Evolutionary conservation across 805 yeast species (phyloP), one percentile per base, ranked within the genome.

Genomic region (Wickerhamomyces silvicola): DNA sequence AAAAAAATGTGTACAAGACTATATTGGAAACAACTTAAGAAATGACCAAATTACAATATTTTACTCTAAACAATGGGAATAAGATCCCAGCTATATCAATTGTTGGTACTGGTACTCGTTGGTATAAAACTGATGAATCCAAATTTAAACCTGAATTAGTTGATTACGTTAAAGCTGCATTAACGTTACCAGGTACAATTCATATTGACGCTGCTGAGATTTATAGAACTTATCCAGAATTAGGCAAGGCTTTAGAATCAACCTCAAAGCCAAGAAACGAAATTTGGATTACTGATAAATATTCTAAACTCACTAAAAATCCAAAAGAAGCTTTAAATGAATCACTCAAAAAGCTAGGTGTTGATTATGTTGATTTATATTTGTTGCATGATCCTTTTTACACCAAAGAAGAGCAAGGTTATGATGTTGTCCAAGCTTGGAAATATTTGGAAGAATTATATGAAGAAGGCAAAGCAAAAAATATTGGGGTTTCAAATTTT

Each of bases 401-500:
- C 22, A 39, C 39, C n/a, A 41, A 39, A 15, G 58, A 59, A 31
- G 57, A 52, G 11, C 60, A 61, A 27, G 68, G 65, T 0, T 60
- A 57, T 33, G 55, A 58, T 28, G 38, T 70, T 24, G 62, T 54
- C 26, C 65, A 71, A 41, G 81, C 72, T 12, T 75, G 80, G 80
- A 56, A 61, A 26, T 53, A 61, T 15, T 39, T 71, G 57, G 78
- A 75, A 45, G 52, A 60, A 33, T 45, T 72, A 15, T 61, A 64
- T 40, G 66, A 66, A 24, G 46, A 66, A 12, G 83, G 83, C 6
- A 64, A 64, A 39, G 75, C 72, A 32, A 71, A 69, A 44, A 63
- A 62, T 42, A 73, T 75, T 45, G 80, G 80, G 31, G 80, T 78
- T 27, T 78, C 84, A 6, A 78, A 78, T 47, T 77, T 73, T 42